Evolutionary conservation across 306 rosid species (phyloP).

Genomic region (Casuarina equisetifolia): DNA sequence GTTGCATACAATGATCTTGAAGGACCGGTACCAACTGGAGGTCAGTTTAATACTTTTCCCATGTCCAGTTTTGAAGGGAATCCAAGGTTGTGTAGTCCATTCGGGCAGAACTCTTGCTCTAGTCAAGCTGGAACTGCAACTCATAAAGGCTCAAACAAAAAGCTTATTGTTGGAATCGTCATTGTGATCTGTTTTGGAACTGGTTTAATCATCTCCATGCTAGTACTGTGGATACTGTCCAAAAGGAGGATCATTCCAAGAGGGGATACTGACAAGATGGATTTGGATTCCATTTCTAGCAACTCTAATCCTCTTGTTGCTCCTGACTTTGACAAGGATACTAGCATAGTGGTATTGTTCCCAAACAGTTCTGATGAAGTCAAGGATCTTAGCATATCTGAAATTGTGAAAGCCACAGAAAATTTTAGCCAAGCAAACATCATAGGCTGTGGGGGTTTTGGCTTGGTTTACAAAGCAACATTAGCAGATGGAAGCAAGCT

Average conservation of each 20-base stretch:
- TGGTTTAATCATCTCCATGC: slow-evolving; percentile 42
- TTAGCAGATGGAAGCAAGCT: slow-evolving; percentile 64
- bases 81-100: slow-evolving; percentile 56
- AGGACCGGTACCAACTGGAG: slow-evolving; percentile 75
- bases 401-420: slow-evolving; percentile 83
- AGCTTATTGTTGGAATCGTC: slow-evolving; percentile 43
- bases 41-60: slow-evolving; percentile 79
- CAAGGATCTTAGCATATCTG: slow-evolving; percentile 76
- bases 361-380: slow-evolving; percentile 55
- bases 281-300: slow-evolving; percentile 58
- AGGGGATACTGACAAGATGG: slow-evolving; percentile 66
- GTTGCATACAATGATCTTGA: slow-evolving; percentile 79
- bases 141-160: slow-evolving; percentile 43
- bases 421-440: slow-evolving; percentile 91
- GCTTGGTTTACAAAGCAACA: slow-evolving; percentile 89
- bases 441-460: slow-evolving; percentile 93
- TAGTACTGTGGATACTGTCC: slow-evolving; percentile 72
- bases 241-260: slow-evolving; percentile 83
- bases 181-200: slow-evolving; percentile 46
- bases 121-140: slow-evolving; percentile 22
- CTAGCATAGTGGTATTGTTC: slow-evolving; percentile 82
- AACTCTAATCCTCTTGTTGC: slow-evolving; percentile 52
- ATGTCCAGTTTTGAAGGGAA: slow-evolving; percentile 72
- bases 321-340: slow-evolving; percentile 61
- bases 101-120: slow-evolving; percentile 57